Evolutionary conservation across 176 grass and related monocot genomes (phyloP), one percentile per base, ranked within the genome.

Genomic region (Poa annua): DNA sequence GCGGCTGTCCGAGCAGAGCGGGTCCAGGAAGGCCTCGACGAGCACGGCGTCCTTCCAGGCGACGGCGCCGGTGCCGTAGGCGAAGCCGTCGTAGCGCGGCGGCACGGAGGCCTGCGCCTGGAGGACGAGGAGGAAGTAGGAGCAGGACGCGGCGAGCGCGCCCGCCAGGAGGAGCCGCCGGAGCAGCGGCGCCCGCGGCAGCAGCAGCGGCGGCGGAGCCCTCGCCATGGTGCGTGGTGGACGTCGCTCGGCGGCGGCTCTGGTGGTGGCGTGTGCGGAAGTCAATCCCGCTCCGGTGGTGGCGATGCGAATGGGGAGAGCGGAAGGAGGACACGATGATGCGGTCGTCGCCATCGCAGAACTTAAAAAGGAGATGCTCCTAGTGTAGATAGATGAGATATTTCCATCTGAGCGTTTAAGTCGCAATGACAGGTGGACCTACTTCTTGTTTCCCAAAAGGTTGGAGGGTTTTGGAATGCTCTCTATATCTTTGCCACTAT

Each of bases 11-110:
- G 92, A 63, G 85, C 96, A 98, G 44, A 98, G 90, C 48, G 96
- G 96, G 56, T 98, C 93, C 39, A 98, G 62, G 85, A 98, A 98
- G 61, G 93, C 96, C 89, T 98, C 96, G 36, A 98, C 86, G 48
- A 93, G 80, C 56, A 98, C 61, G 83, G 83, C 66, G 54, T 93
- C 91, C 77, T 91, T 88, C 87, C 89, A 91, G 6, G 51, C 78
- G 47, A 49, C 73, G 56, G 83, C 83, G 64, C 45, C 79, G 3
- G 66, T 78, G 13, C 53, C 39, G 76, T 98, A 98, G 67, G 83
- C 87, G 77, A 98, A 95, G 0, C 96, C 96, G 53, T 95, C 91
- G 77, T 91, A 90, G 73, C 88, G 90, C 71, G 83, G 64, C 52
- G 96, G 93, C 10, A 81, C 52, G 48, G 91, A 88, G 48, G 91